Base-by-base conservation (phyloP, 2,329 filamentous ascomycete species). In the Ascochyta pisi region DNA sequence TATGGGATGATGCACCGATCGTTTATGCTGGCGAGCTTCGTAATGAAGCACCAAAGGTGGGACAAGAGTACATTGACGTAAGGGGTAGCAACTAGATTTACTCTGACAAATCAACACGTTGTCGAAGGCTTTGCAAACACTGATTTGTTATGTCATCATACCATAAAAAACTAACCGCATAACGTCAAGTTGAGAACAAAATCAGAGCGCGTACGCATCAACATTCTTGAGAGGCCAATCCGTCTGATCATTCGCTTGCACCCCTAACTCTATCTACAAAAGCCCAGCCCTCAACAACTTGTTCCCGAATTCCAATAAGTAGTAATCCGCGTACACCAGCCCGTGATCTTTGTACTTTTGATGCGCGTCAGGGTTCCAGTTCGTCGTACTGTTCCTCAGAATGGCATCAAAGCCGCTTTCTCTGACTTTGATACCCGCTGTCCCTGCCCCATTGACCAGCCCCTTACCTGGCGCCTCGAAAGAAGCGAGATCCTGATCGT, bases 291-390 rank as follows among this genome's bases (percentile, higher is more conserved):
- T 65, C 37, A 83, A 52, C n/a, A 83, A 59, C 42, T 77, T 75
- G 48, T 82, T 83, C 6, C 80, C 80, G 33, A 80, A 73, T 29
- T 81, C 68, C 13, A 82, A 53, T 29, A 82, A 75, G 52, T 75
- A 82, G 60, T 82, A 82, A 55, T 82, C 80, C 0, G 80, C 80
- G 62, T 82, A 82, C 0, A 82, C 79, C 19, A 83, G 57, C 1
- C 80, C 79, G 64, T 82, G 79, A 49, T 82, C 70, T 6, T 75
- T 74, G 66, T 79, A 81, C 31, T 75, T 72, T 42, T 75, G 71
- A 23, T 78, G 78, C 9, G 79, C 79, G 65, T 77, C 76, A 55
- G 79, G 72, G 41, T 78, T 79, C 58, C 80, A 79, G 50, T 82
- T 81, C 10, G 80, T 79, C 1, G 80, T 82, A 4, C 79, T 76